phyloP scores from a whole-genome alignment of 2,329 filamentous ascomycete species.

The Dendryphion nanum region DNA sequence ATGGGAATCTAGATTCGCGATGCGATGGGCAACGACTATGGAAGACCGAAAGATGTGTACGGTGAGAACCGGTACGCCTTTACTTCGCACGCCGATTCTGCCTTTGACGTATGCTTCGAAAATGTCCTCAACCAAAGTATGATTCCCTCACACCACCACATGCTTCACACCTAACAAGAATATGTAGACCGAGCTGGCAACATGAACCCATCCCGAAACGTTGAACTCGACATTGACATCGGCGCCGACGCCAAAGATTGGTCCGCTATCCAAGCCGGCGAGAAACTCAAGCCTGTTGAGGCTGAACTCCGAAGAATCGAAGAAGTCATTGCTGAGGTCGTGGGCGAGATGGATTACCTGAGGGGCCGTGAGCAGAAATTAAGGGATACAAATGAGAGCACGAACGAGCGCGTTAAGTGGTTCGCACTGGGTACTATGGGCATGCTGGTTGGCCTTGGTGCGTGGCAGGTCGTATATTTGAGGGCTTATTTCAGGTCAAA shows the following conservation, averaged over 20 bases:
- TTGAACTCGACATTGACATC: conserved; percentile 95
- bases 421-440: conserved; percentile 94
- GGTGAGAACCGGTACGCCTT: conserved; percentile 94
- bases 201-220: conserved; percentile 60
- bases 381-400: conserved; percentile 98
- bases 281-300: conserved; percentile 98
- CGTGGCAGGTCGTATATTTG: conserved; percentile 97
- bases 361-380: conserved; percentile 87
- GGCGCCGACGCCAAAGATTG: conserved; percentile 97
- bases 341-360: conserved; percentile 95
- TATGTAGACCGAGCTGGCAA: conserved; percentile 18
- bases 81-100: conserved; percentile 85
- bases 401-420: conserved; percentile 98
- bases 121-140: conserved; percentile 67
- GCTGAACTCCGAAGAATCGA: conserved; percentile 90
- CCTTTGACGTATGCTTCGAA: conserved; percentile 96
- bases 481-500: conserved; percentile 80
- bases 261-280: conserved; percentile 90
- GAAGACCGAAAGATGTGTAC: conserved; percentile 82
- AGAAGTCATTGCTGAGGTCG: conserved; percentile 85
- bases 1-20: conserved; percentile 84
- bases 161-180: not conserved
- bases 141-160: conserved; percentile 1
- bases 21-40: conserved; percentile 93
- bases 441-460: conserved; percentile 83